These are phyloP conservation scores for Abrus precatorius DNA, from an alignment of 306 rosid genomes.

Conservation along the genomic window DNA sequence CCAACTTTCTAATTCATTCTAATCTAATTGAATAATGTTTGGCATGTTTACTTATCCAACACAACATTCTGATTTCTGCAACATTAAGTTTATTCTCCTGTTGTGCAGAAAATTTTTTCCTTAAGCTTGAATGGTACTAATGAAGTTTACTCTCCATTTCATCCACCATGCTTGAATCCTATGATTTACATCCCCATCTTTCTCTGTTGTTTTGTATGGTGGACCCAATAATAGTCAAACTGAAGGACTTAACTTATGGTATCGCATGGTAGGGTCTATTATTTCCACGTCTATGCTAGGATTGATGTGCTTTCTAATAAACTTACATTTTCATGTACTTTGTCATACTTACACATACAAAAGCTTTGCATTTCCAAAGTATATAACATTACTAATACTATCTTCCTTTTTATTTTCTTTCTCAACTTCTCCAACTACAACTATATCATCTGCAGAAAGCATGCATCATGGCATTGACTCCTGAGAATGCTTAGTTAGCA, in stretches of 20 bases:
- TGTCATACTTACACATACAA: not conserved
- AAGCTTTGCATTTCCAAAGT: not conserved
- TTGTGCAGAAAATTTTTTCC: not conserved
- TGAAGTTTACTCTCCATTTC: not conserved
- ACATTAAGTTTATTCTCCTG: not conserved
- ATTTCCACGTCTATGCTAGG: not conserved
- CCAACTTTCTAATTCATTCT: not conserved
- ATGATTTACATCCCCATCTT: not conserved
- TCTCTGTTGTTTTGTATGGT: not conserved
- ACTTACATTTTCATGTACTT: not conserved
- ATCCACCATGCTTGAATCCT: not conserved
- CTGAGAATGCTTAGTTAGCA: not conserved
- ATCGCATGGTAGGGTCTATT: not conserved
- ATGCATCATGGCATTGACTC: constrained; percentile 9
- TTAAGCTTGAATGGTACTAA: not conserved
- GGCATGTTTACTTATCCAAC: not conserved
- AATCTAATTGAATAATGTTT: not conserved
- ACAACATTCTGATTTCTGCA: not conserved
- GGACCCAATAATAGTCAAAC: not conserved
- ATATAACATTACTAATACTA: too few relatives aligned
- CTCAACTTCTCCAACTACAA: not conserved
- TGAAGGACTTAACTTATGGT: not conserved
- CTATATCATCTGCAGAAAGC: not conserved
- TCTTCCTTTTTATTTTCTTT: not conserved
- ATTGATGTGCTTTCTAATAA: not conserved